Percentiles rank a stretch among this genome's conserved stretches.
Conservation (phyloP, 805 yeast species). For the Candida golubevii region DNA sequence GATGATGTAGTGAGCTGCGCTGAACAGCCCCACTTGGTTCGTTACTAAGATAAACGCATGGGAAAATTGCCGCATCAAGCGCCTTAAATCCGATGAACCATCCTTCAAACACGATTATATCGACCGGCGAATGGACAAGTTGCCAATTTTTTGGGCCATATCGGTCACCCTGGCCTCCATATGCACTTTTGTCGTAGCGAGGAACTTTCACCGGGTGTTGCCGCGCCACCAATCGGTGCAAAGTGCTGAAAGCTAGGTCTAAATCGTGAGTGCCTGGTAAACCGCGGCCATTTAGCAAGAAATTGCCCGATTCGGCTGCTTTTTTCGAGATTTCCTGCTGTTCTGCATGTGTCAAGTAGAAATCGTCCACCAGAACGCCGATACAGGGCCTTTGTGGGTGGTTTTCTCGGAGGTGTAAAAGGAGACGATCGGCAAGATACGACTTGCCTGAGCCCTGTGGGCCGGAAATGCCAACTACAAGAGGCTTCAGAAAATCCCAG, state of each 20-base stretch:
- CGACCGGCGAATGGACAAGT: conserved; percentile 35
- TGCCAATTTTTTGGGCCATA: conserved; percentile 37
- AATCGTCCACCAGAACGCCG: conserved; percentile 78
- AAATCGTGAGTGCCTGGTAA: conserved; percentile 93
- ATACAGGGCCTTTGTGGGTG: conserved; percentile 39
- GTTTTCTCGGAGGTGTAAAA: conserved; percentile 24
- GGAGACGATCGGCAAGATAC: conserved; percentile 44
- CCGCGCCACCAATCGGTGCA: conserved; percentile 29
- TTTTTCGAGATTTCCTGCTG: conserved; percentile 45
- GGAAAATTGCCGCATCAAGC: conserved; percentile 20
- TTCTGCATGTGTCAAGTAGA: conserved; percentile 64
- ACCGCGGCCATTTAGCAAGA: conserved; percentile 73
- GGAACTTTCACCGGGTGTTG: conserved; percentile 42
- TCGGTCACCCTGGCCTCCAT: conserved; percentile 78
- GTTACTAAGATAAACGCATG: conserved; percentile 18
- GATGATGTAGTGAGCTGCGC: conserved; percentile 23
- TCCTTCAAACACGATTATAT: conserved; percentile 80
- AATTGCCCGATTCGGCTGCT: conserved; percentile 34
- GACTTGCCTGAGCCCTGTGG: conserved; percentile 84
- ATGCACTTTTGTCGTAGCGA: conserved; percentile 70
- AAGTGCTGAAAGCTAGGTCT: conserved; percentile 31
- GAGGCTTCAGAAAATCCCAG: conserved; percentile 25
- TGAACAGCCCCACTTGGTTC: conserved; percentile 19
- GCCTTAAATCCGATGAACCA: conserved; percentile 82
- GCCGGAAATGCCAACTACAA: conserved; percentile 58